Conservation (phyloP, 73 alveolate genomes). For the Uronychia setigera region DNA sequence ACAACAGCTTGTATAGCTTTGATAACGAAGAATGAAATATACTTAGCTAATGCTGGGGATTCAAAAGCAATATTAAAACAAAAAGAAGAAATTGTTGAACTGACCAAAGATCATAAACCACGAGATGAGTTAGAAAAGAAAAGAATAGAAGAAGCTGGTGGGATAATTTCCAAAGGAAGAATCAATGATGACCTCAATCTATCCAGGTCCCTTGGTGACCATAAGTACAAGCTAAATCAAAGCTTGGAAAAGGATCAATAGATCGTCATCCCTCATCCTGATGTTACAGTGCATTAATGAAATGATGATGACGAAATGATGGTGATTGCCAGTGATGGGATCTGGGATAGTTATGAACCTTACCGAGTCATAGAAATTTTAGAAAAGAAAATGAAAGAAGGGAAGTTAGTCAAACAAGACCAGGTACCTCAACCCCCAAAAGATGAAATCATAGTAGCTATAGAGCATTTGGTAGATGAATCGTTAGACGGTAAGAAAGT, state of each 20-base stretch:
- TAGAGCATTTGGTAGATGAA: no score
- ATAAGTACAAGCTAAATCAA: constrained; percentile 73
- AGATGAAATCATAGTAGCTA: no score
- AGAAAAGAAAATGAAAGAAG: no score
- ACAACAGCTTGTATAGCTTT: constrained; percentile 87
- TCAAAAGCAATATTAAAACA: constrained; percentile 79
- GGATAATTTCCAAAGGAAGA: constrained; percentile 81
- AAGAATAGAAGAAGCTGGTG: constrained; percentile 85
- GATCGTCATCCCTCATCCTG: constrained; percentile 86
- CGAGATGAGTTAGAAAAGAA: constrained; percentile 72
- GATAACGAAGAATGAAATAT: constrained; percentile 70
- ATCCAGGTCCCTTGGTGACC: constrained; percentile 90
- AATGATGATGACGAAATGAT: constrained; percentile 71
- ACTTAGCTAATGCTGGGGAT: constrained; percentile 93
- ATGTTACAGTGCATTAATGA: constrained; percentile 52
- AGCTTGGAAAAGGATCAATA: constrained; percentile 80
- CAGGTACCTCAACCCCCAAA: no score
- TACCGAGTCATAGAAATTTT: no score
- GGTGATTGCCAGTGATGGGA: constrained; percentile 87
- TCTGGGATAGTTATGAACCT: constrained; percentile 81
- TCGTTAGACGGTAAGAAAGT: no score
- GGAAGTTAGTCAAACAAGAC: no score
- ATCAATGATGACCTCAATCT: constrained; percentile 80
- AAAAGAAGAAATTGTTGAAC: constrained; percentile 60
- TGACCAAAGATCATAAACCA: constrained; percentile 90